Evolutionary conservation across 495 filamentous ascomycete genomes (phyloP).

Genomic region (Zalerion maritima): DNA sequence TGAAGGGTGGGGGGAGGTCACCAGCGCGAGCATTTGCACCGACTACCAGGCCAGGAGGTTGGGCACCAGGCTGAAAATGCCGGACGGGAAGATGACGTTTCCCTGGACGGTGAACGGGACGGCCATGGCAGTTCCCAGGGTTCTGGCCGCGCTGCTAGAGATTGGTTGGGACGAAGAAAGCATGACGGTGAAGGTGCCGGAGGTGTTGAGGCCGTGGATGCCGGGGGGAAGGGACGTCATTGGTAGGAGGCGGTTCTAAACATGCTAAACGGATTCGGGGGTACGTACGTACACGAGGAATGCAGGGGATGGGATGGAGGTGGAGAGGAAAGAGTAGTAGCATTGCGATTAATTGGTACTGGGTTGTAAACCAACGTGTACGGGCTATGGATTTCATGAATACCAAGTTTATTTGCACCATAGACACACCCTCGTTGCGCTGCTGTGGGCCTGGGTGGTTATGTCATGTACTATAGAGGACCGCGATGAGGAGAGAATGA

Average conservation of each 20-base stretch:
- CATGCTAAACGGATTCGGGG: too few species aligned
- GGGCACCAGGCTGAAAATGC: conserved; percentile 45
- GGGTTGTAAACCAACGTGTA: neutral
- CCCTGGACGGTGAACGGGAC: conserved; percentile 90
- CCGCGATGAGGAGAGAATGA: too few species aligned
- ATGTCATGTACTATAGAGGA: too few species aligned
- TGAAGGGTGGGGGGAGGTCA: conserved; percentile 88
- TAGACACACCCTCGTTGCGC: too few species aligned
- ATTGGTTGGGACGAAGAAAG: conserved; percentile 68
- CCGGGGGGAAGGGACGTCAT: conserved; percentile 57
- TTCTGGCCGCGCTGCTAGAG: conserved; percentile 84
- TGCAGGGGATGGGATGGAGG: conserved; percentile 1
- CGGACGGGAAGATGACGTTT: conserved; percentile 36
- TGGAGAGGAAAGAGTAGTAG: conserved; percentile 1
- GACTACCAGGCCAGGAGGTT: conserved; percentile 85
- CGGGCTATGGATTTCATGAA: too few species aligned
- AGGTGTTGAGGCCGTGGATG: conserved; percentile 71
- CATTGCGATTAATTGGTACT: neutral
- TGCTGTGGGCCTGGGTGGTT: too few species aligned
- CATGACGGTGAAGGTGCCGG: conserved; percentile 53
- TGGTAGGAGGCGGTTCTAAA: conserved; percentile 27
- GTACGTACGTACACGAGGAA: too few species aligned
- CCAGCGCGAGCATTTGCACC: conserved; percentile 77
- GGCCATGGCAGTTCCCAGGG: conserved; percentile 77
- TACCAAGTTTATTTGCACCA: too few species aligned